Evolutionary conservation across 352 stramenopile genomes (phyloP), one percentile per base, ranked within the genome.

Genomic region (Pythium guiyangense): DNA sequence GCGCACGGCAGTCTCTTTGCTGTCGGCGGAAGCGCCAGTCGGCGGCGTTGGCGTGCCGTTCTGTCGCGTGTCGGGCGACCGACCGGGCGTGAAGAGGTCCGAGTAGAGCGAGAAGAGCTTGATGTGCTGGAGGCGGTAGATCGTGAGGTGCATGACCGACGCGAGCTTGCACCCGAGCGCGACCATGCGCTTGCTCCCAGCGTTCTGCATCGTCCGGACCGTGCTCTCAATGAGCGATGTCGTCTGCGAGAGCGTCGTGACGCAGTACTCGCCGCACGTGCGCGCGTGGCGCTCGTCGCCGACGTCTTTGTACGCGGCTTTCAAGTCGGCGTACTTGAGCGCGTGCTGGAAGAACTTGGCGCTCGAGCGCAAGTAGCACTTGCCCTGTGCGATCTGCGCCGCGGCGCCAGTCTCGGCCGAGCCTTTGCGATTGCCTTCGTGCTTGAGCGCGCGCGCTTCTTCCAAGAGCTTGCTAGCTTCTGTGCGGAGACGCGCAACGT

Each of bases 311-410:
- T 89, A 92, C 42, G 79, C 82, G n/a, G 74, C 67, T 52, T 95
- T 95, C 29, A 93, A 65, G 52, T 95, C 81, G 27, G 84, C 77
- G 18, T 91, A 63, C 47, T 90, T 84, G 18, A 95, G 67, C 27
- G 82, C 85, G 45, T 93, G 74, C 62, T 91, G 75, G 39, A 95
- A 89, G 62, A 93, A 95, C 64, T 93, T 93, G 49, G 71, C 77
- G 31, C 80, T 83, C 6, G 83, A 88, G 14, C 72, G 76, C 45
- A 95, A 71, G 50, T 91, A 95, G 55, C 72, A 90, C 52, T 81
- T 82, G 11, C 65, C 85, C 58, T 89, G 75, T 15, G 79, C 84
- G 27, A 84, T 59, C 54, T 90, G 73, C 0, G 70, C 79, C 44
- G 57, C 55, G 14, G 57, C 50, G 0, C 75, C 74, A 6, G 69